Conservation (phyloP, 2,329 filamentous ascomycete genomes). For the Aureobasidium sp. region DNA sequence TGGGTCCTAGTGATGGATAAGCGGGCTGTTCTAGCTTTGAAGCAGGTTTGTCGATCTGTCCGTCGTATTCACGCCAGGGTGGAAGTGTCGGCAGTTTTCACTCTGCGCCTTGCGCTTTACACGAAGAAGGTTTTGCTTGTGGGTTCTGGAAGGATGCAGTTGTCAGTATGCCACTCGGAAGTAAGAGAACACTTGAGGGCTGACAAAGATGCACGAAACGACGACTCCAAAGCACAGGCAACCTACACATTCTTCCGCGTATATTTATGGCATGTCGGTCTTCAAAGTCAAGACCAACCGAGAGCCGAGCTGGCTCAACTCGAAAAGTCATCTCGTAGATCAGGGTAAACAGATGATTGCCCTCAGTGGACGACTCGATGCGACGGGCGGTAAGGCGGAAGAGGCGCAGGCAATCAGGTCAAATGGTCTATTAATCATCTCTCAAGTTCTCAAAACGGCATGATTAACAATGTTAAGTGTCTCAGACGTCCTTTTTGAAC, state of each 20-base stretch:
- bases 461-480: background rate
- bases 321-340: background rate
- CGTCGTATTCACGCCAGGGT: background rate
- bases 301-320: background rate
- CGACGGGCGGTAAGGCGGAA: background rate
- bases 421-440: background rate
- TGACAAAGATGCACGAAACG: background rate
- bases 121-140: background rate
- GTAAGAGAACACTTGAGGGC: background rate
- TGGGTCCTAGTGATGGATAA: background rate
- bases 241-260: background rate
- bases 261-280: background rate
- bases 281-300: background rate
- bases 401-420: background rate
- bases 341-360: background rate
- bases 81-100: background rate
- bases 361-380: no score
- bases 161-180: background rate
- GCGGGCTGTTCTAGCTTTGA: background rate
- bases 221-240: background rate
- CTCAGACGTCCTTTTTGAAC: background rate
- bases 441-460: background rate
- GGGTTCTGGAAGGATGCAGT: background rate
- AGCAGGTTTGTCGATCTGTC: background rate
- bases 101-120: background rate